These are phyloP conservation scores for Globisporangium rhizosaccharum DNA, from an alignment of 352 stramenopile genomes.

Conservation along the genomic window DNA sequence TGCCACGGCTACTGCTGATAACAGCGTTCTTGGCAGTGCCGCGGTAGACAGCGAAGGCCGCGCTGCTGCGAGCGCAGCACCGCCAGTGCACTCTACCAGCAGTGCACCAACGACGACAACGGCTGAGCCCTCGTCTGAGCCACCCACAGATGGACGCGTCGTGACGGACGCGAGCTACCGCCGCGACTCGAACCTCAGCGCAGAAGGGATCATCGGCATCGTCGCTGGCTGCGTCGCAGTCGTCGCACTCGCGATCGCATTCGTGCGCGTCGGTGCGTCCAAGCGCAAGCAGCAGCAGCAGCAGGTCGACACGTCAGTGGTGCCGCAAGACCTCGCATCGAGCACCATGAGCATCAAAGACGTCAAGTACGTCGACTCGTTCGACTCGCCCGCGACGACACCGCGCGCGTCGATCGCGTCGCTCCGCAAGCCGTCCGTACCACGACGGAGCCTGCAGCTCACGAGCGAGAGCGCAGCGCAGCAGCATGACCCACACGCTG, in stretches of 20 bases:
- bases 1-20: background rate
- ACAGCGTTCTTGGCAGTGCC: background rate
- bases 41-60: constrained; percentile 1
- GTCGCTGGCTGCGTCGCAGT: background rate
- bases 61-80: background rate
- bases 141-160: constrained; percentile 2
- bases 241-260: constrained; percentile 9
- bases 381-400: constrained; percentile 5
- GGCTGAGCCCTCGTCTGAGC: background rate
- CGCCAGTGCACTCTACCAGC: background rate
- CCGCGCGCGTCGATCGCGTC: constrained; percentile 2
- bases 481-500: constrained; percentile 13
- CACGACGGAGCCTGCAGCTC: background rate
- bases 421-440: constrained; percentile 2
- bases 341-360: constrained; percentile 12
- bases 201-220: constrained; percentile 10
- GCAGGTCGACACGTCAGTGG: background rate
- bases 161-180: background rate
- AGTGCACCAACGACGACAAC: background rate
- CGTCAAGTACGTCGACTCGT: constrained; percentile 14
- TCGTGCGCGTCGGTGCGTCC: constrained; percentile 7
- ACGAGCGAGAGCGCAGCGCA: background rate
- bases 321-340: constrained; percentile 5
- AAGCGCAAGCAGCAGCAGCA: constrained; percentile 2
- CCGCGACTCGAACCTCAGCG: constrained; percentile 1